Base-by-base conservation (phyloP, 805 yeast genomes). In the Torulaspora franciscae region DNA sequence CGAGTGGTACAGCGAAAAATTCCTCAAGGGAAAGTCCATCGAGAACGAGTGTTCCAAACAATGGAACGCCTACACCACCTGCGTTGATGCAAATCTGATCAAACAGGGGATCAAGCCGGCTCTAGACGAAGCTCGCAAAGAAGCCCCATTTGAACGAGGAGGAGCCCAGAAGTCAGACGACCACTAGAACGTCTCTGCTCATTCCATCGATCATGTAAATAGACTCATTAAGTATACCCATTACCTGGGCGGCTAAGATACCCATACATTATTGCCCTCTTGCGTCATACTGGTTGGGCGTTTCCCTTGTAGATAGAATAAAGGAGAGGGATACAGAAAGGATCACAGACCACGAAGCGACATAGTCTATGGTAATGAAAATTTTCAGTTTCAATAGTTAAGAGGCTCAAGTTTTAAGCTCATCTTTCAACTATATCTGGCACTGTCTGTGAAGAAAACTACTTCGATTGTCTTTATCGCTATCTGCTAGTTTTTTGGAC, bases 1-100 rank as follows among this genome's bases (percentile, higher is more conserved):
- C 67, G 76, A 77, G 53, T 90, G 99, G 99, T 93, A 93, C 64
- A 81, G 93, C 4, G 97, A 93, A 57, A 74, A 84, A 65, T 85
- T 85, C 54, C 68, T 85, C 37, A 76, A 76, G 49, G 75, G 75
- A 2, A 65, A 67, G 39, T 67, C 73, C 30, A 67, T 79, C 45
- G 75, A 83, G 56, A 91, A 91, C 62, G 97, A 91, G 66, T 93
- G 99, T 67, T 83, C 86, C 43, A 91, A 83, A 25, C 75, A 86
- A 26, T 93, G 97, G 96, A 77, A 78, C 47, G 82, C 79, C 43
- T 93, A 93, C 65, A 86, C 85, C 56, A 81, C 80, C n/a, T 93
- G 99, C 68, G 81, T 93, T 24, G 83, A 87, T 55, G 77, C 76
- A 11, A 77, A 80, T 30, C 69, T 89, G 52, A 78, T 81, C 22